phyloP scores from a whole-genome alignment of 306 rosid genomes.

The Urtica urens region DNA sequence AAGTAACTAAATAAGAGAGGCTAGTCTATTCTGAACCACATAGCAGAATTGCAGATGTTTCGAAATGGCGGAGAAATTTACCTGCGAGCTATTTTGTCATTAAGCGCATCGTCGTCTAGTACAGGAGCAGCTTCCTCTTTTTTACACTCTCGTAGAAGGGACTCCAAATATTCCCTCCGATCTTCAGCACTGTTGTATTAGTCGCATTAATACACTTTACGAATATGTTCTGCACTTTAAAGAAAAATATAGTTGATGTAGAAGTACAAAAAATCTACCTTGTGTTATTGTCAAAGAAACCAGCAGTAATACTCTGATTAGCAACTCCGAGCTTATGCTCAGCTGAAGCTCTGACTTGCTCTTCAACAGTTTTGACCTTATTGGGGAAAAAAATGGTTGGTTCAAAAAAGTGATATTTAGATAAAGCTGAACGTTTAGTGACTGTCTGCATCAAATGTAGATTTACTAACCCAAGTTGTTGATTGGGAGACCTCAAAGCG shows the following conservation, averaged over 20 bases:
- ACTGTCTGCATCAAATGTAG: too few species aligned
- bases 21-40: too few species aligned
- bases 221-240: constrained; percentile 9
- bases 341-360: constrained; percentile 99
- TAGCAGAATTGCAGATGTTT: constrained; percentile 9
- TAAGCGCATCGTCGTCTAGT: constrained; percentile 86
- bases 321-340: constrained; percentile 99
- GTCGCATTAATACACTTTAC: constrained; percentile 16
- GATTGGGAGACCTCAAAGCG: constrained; percentile 60
- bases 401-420: too few species aligned
- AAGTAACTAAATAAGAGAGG: too few species aligned
- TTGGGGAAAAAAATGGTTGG: constrained; percentile 10
- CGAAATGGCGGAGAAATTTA: too few species aligned
- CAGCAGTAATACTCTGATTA: constrained; percentile 98
- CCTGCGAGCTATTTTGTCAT: constrained; percentile 97
- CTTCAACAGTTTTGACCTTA: constrained; percentile 99
- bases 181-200: constrained; percentile 81
- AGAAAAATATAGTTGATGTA: constrained; percentile 11
- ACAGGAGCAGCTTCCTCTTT: constrained; percentile 99
- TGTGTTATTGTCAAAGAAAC: constrained; percentile 97
- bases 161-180: constrained; percentile 92
- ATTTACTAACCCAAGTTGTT: too few species aligned
- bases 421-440: too few species aligned
- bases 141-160: constrained; percentile 92
- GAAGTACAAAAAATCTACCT: constrained; percentile 36